Evolutionary conservation across 371 early-diverging fungal species (phyloP).

Genomic region (Funneliformis caledonium): DNA sequence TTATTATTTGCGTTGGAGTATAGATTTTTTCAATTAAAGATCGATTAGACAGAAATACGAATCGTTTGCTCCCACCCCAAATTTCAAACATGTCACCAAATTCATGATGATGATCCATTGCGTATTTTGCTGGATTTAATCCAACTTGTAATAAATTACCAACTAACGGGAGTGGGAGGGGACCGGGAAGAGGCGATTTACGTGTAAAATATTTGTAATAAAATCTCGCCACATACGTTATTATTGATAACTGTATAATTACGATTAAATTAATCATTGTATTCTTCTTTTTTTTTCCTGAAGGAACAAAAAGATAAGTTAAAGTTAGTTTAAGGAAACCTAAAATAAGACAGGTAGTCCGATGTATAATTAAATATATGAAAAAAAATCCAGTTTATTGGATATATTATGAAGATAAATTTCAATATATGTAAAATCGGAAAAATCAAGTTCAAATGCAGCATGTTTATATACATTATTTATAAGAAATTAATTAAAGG

Average conservation of each 20-base stretch:
- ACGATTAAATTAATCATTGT: not conserved
- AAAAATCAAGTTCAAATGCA: too few species aligned
- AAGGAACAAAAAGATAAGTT: too few species aligned
- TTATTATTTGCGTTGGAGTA: slow-evolving; percentile 1
- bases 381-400: too few species aligned
- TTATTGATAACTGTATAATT: not conserved
- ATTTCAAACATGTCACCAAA: slow-evolving; percentile 33
- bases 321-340: too few species aligned
- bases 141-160: not conserved
- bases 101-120: not conserved
- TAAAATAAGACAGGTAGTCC: too few species aligned
- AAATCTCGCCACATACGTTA: not conserved
- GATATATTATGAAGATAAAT: too few species aligned
- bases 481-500: too few species aligned
- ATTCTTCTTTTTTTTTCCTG: too few species aligned
- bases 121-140: not conserved
- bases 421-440: too few species aligned
- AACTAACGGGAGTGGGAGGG: slow-evolving; percentile 19
- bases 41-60: not conserved
- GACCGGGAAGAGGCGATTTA: not conserved
- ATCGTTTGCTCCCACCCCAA: not conserved
- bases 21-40: not conserved
- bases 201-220: slow-evolving; percentile 28
- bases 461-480: too few species aligned
- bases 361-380: too few species aligned